Conservation (phyloP, 768 basidiomycete genomes). For the Leucocoprinus sp. region DNA sequence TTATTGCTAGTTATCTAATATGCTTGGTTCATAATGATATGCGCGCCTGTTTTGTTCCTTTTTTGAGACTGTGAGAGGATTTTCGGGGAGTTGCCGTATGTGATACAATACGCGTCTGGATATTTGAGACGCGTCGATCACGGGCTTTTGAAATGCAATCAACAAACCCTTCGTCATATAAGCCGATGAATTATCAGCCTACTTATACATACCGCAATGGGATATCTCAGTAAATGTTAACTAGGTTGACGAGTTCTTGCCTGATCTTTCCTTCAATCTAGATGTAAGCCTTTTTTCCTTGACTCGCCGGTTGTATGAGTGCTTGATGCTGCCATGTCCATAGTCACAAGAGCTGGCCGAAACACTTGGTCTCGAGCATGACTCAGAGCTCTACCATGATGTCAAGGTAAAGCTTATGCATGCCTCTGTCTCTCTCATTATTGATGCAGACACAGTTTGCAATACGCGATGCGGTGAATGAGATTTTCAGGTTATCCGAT, state of each 20-base stretch:
- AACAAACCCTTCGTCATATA: not conserved
- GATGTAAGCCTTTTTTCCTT: not conserved
- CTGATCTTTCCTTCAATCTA: too few species aligned
- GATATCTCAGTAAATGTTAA: too few species aligned
- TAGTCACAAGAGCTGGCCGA: not conserved
- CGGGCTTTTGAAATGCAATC: not conserved
- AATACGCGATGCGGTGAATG: too few species aligned
- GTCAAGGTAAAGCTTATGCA: too few species aligned
- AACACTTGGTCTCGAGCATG: not conserved
- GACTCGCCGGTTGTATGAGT: too few species aligned
- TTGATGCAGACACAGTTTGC: not conserved
- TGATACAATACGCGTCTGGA: not conserved
- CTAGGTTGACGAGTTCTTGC: too few species aligned
- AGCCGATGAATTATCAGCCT: too few species aligned
- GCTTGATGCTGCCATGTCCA: not conserved
- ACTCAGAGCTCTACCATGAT: not conserved
- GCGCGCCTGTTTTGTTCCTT: not conserved
- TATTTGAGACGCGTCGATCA: not conserved
- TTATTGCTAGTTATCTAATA: too few species aligned
- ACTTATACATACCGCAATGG: too few species aligned
- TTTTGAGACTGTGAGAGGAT: not conserved
- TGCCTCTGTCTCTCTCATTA: not conserved
- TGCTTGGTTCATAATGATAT: too few species aligned
- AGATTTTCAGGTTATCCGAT: too few species aligned
- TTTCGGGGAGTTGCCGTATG: not conserved